phyloP scores from a whole-genome alignment of 345 rosid species.

The Bruguiera parviflora region DNA sequence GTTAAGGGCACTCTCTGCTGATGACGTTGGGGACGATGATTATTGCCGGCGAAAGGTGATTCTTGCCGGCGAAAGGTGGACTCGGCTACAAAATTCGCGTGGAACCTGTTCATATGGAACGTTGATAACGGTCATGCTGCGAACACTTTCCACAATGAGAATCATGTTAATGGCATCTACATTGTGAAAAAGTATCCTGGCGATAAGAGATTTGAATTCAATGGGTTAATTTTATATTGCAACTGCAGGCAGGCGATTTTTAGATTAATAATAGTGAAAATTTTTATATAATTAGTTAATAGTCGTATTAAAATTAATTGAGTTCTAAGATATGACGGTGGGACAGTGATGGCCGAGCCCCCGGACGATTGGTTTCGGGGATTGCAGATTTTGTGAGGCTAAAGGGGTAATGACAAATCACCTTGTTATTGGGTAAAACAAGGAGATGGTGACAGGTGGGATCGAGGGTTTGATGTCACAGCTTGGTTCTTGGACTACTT shows the following conservation, averaged over 20 bases:
- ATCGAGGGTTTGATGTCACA: conserved; percentile 14
- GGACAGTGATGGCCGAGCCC: conserved; percentile 10
- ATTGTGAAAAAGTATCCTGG: background rate
- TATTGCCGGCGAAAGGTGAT: too few relatives aligned
- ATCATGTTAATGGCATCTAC: background rate
- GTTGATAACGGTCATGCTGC: too few relatives aligned
- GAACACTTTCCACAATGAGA: background rate
- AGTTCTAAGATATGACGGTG: background rate
- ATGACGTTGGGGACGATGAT: too few relatives aligned
- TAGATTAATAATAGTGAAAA: too few relatives aligned
- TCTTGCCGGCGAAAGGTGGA: too few relatives aligned
- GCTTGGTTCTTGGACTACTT: conserved; percentile 16
- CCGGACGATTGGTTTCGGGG: conserved; percentile 8
- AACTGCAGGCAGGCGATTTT: too few relatives aligned
- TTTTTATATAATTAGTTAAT: too few relatives aligned
- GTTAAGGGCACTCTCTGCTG: too few relatives aligned
- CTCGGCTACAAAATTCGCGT: too few relatives aligned
- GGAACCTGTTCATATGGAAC: too few relatives aligned
- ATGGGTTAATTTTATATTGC: conserved; percentile 1
- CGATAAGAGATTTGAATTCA: conserved; percentile 1
- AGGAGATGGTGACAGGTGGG: conserved; percentile 18
- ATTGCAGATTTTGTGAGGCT: conserved; percentile 19
- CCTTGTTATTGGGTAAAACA: background rate
- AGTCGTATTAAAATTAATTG: too few relatives aligned
- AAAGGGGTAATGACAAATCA: background rate